These are phyloP conservation scores for Dipteronia sinensis DNA, from an alignment of 345 rosid species.

Conservation along the genomic window DNA sequence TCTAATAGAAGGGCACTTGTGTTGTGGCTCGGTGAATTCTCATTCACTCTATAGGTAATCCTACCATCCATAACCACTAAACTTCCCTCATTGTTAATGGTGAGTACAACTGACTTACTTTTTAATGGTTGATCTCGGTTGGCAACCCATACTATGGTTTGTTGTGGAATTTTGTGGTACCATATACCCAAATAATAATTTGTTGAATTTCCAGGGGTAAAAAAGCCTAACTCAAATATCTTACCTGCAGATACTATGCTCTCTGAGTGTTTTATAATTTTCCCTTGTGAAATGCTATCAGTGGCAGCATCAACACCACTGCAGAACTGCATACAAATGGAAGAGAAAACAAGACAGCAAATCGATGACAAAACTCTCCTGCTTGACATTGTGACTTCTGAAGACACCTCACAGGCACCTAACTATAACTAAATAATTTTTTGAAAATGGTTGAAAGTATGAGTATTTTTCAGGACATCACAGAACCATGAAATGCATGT, in stretches of 20 bases:
- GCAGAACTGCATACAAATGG: background rate
- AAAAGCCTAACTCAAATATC: background rate
- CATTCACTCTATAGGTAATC: background rate
- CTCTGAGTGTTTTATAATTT: constrained; percentile 7
- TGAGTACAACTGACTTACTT: background rate
- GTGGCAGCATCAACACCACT: background rate
- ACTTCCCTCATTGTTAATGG: background rate
- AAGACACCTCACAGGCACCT: too few relatives aligned
- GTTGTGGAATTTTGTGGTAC: background rate
- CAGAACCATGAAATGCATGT: too few relatives aligned
- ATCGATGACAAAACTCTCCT: background rate
- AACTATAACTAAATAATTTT: too few relatives aligned
- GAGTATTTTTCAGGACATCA: too few relatives aligned
- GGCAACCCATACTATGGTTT: constrained; percentile 9
- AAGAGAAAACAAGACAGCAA: background rate
- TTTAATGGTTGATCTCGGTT: background rate
- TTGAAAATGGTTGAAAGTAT: too few relatives aligned
- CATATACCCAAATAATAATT: background rate
- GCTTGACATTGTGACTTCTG: background rate
- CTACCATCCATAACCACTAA: background rate
- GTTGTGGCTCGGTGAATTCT: background rate
- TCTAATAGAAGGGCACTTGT: constrained; percentile 16
- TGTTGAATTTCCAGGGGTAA: background rate
- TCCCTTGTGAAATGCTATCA: constrained; percentile 11
- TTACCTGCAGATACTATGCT: constrained; percentile 17